Evolutionary conservation across 2,329 filamentous ascomycete species (phyloP), one percentile per base, ranked within the genome.

Genomic region (Neofusicoccum umdonicola): DNA sequence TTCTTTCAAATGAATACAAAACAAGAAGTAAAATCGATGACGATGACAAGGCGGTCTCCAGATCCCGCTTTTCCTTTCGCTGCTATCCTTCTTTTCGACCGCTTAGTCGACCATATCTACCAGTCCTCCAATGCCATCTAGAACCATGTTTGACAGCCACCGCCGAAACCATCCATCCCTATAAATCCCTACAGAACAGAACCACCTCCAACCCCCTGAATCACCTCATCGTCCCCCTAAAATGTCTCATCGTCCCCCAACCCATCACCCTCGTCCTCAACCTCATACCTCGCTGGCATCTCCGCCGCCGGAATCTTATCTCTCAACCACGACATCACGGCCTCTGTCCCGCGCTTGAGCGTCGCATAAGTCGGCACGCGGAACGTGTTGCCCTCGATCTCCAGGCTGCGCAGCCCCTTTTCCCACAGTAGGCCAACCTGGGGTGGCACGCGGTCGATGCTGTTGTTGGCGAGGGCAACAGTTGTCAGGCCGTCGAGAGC

Each of bases 301-400:
- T 35, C 41, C 19, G 42, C 54, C 79, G 45, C 76, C 73, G n/a
- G 69, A 41, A 96, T 89, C 63, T 90, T 85, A 34, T 92, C 90
- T 66, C 91, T 85, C 58, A 97, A 77, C 90, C 92, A 97, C 57
- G 88, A 83, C 69, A 97, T 79, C 0, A 92, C 89, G 2, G 91
- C 90, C 70, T 96, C 92, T 0, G 93, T 97, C 0, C 94, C 94
- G 67, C 92, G 90, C 66, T 94, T 90, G 54, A 98, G 79, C 6
- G 97, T 85, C 67, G 90, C 90, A 80, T 90, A 93, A 64, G 91
- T 87, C 0, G 94, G 94, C 37, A 97, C 92, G 37, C 92, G 85
- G 78, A 98, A 98, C 37, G 88, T 84, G 74, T 98, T 98, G 0
- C 93, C 93, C 34, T 86, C 86, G 3, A 97, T 90, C 54, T 96